Evolutionary conservation across 352 stramenopile species (phyloP).

Genomic region (Phytophthora vignae): DNA sequence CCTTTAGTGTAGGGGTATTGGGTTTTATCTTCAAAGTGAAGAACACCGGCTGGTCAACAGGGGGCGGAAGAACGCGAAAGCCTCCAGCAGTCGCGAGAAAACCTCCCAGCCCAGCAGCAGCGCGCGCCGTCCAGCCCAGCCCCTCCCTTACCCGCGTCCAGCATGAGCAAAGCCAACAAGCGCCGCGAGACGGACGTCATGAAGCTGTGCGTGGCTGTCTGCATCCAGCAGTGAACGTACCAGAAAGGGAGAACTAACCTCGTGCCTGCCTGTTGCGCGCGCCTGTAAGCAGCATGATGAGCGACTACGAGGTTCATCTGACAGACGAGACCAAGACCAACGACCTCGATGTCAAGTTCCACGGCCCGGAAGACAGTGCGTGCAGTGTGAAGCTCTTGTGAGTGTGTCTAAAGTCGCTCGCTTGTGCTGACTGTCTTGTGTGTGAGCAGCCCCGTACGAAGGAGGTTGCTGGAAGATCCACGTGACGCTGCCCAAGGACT

Average conservation of each 20-base stretch:
- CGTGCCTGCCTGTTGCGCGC: background rate
- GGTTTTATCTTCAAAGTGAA: constrained; percentile 39
- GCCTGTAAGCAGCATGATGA: constrained; percentile 83
- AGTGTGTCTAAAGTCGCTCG: background rate
- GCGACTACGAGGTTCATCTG: constrained; percentile 88
- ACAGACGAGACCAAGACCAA: constrained; percentile 84
- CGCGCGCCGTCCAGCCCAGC: background rate
- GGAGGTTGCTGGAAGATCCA: constrained; percentile 94
- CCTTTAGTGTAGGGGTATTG: constrained; percentile 35
- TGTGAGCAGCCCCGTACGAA: constrained; percentile 87
- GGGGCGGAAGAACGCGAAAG: constrained; percentile 19
- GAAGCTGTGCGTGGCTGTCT: constrained; percentile 75
- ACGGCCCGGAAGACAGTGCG: constrained; percentile 86
- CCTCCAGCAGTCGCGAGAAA: constrained; percentile 24
- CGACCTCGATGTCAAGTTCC: constrained; percentile 89
- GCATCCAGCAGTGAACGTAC: background rate
- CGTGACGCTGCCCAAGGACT: constrained; percentile 92
- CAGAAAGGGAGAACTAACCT: background rate
- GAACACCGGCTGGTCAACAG: constrained; percentile 10
- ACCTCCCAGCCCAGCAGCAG: background rate
- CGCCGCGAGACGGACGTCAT: constrained; percentile 91
- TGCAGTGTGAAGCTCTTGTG: constrained; percentile 4
- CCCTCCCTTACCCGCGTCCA: constrained; percentile 2
- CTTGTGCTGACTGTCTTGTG: constrained; percentile 29
- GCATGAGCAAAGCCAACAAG: constrained; percentile 82